phyloP scores from a whole-genome alignment of 2,329 filamentous ascomycete genomes.

The Ceratocystis lukuohia region DNA sequence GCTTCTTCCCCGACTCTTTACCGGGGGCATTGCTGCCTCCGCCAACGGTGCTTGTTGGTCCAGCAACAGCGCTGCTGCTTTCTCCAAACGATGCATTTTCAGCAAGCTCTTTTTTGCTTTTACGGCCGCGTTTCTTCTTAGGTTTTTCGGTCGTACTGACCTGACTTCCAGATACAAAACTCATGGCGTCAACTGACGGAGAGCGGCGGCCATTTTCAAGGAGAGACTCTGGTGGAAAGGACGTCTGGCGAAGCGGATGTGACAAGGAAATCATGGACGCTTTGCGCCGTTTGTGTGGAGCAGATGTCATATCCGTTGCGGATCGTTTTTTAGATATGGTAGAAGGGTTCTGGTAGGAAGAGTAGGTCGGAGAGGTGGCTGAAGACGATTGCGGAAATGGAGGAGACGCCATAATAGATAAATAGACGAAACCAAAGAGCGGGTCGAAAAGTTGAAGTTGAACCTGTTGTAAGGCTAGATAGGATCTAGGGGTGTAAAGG shows the following conservation, averaged over 20 bases:
- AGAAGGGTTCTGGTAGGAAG: conserved; percentile 37
- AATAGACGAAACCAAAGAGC: not conserved
- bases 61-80: conserved; percentile 30
- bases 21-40: conserved; percentile 32
- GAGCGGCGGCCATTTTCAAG: conserved; percentile 35
- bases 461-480: not conserved
- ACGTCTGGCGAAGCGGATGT: conserved; percentile 67
- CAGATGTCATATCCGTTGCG: conserved; percentile 38
- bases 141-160: conserved; percentile 33
- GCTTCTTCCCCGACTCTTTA: conserved; percentile 32
- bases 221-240: conserved; percentile 51
- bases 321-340: conserved; percentile 46
- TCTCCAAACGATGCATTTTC: conserved; percentile 32
- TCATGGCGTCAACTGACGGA: conserved; percentile 49
- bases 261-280: conserved; percentile 48
- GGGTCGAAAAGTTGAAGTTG: not conserved
- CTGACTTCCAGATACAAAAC: conserved; percentile 48
- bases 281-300: conserved; percentile 54
- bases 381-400: conserved; percentile 37
- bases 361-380: conserved; percentile 43
- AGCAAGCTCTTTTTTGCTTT: conserved; percentile 43
- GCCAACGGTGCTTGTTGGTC: conserved; percentile 30
- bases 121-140: conserved; percentile 50
- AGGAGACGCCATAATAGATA: conserved; percentile 41
- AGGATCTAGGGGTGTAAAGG: not conserved